Evolutionary conservation across 306 rosid species (phyloP).

Genomic region (Vigna angularis): DNA sequence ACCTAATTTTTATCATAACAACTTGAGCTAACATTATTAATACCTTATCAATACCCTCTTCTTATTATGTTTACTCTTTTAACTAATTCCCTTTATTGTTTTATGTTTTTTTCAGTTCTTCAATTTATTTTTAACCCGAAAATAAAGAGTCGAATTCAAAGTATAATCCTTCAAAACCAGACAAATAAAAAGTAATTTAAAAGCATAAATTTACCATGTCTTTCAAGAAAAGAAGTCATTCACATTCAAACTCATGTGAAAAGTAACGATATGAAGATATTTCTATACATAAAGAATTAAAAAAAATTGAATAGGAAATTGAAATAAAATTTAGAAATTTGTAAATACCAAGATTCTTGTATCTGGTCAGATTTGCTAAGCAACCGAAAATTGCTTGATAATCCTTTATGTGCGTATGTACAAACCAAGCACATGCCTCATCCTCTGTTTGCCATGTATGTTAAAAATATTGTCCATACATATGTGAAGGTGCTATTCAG

Average conservation of each 20-base stretch:
- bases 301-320: conserved; percentile 18
- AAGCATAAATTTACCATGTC: background rate
- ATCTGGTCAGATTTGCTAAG: background rate
- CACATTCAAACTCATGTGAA: background rate
- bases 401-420: background rate
- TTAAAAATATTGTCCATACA: conserved; percentile 77
- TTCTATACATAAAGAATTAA: conserved; percentile 19
- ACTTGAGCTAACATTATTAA: too few relatives aligned
- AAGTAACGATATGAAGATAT: background rate
- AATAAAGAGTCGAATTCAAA: too few relatives aligned
- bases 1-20: too few relatives aligned
- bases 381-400: conserved; percentile 22
- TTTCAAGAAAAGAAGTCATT: background rate
- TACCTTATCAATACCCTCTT: too few relatives aligned
- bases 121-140: too few relatives aligned
- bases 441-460: conserved; percentile 79
- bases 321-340: conserved; percentile 24
- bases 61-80: too few relatives aligned
- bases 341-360: conserved; percentile 2
- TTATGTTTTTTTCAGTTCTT: too few relatives aligned
- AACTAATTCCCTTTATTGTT: too few relatives aligned
- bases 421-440: conserved; percentile 9
- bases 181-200: background rate
- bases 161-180: too few relatives aligned
- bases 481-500: conserved; percentile 71